These are phyloP conservation scores for Cryomyces antarcticus DNA, from an alignment of 495 filamentous ascomycete species.

Conservation along the genomic window DNA sequence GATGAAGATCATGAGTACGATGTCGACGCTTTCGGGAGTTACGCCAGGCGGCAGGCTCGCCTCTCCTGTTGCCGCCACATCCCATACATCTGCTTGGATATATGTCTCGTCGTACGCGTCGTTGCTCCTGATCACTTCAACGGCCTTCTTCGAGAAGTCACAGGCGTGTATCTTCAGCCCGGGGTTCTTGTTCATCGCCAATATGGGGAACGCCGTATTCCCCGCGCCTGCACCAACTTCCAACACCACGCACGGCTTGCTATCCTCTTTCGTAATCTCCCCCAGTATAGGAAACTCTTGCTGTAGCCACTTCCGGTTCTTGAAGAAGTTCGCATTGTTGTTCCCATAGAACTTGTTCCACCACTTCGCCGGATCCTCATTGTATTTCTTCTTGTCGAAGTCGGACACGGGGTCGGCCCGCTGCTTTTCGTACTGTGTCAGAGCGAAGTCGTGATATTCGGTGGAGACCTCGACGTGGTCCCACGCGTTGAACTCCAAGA, in stretches of 20 bases:
- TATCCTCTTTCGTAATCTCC: slow-evolving; percentile 40
- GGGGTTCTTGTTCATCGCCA: slow-evolving; percentile 61
- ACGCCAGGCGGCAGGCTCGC: slow-evolving; percentile 47
- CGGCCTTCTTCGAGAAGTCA: slow-evolving; percentile 80
- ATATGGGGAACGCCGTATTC: slow-evolving; percentile 84
- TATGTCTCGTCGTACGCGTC: slow-evolving; percentile 38
- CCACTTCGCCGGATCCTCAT: slow-evolving; percentile 74
- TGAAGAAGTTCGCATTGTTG: slow-evolving; percentile 93
- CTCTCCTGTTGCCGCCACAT: slow-evolving; percentile 40
- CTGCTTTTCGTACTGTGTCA: slow-evolving; percentile 64
- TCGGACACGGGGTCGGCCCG: slow-evolving; percentile 63
- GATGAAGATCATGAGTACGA: slow-evolving; percentile 87
- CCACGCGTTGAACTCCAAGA: slow-evolving; percentile 96
- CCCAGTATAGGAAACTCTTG: slow-evolving; percentile 83
- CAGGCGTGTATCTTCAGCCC: slow-evolving; percentile 68
- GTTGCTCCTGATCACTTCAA: slow-evolving; percentile 66
- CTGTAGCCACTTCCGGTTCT: slow-evolving; percentile 86
- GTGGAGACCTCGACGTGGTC: slow-evolving; percentile 85
- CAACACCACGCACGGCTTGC: slow-evolving; percentile 43
- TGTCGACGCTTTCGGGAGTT: slow-evolving; percentile 56
- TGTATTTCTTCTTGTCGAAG: slow-evolving; percentile 60
- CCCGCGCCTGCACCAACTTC: slow-evolving; percentile 92
- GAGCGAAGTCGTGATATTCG: slow-evolving; percentile 60
- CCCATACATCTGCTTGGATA: slow-evolving; percentile 83
- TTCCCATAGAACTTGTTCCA: slow-evolving; percentile 95